Base-by-base conservation (phyloP, 129 eudicot species). In the Flaveria brownii region DNA sequence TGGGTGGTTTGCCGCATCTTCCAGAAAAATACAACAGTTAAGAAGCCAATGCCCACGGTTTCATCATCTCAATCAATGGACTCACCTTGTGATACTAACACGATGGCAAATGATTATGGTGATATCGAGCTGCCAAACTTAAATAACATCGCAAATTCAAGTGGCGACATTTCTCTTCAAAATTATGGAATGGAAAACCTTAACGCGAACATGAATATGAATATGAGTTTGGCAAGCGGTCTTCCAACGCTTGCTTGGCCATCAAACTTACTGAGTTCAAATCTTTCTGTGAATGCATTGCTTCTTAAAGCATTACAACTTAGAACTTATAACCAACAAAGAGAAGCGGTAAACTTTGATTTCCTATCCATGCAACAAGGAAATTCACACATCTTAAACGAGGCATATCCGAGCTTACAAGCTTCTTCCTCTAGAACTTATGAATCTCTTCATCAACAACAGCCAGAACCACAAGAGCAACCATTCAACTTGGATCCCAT, bases 1-100 rank as follows among this genome's bases (percentile, higher is more conserved):
- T 93, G 98, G 98, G 98, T 90, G 8, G 95, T 93, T 20, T 93
- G 98, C 43, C 77, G 98, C 70, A 86, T 93, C 61, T 93, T 93
- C 52, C 96, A 90, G 23, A 93, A 93, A 78, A 90, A 81, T 30
- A 23, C 87, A 11, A 57, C 77, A 26, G 80, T 82, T 42, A 93
- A 90, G 81, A 89, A 83, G 80, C 88, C 88, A 26, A 87, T 81
- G 75, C 86, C 75, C 79, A 51, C 93, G 25, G 51, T 82, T 15
- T 78, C 96, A 10, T 86, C 98, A 0, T 90, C 88, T 28, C 91
- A 82, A 62, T 86, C 90, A 12, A 52, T 84, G 50, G 96, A 82
- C 41, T 84, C 91, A 11, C 89, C 90, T 1, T 84, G 89, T 36
- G 90, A 91, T 23, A 91, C 92, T n/a, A 86, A 88, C 79, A 78